These are phyloP conservation scores for Prunus salicina DNA, from an alignment of 306 rosid species.

Conservation along the genomic window DNA sequence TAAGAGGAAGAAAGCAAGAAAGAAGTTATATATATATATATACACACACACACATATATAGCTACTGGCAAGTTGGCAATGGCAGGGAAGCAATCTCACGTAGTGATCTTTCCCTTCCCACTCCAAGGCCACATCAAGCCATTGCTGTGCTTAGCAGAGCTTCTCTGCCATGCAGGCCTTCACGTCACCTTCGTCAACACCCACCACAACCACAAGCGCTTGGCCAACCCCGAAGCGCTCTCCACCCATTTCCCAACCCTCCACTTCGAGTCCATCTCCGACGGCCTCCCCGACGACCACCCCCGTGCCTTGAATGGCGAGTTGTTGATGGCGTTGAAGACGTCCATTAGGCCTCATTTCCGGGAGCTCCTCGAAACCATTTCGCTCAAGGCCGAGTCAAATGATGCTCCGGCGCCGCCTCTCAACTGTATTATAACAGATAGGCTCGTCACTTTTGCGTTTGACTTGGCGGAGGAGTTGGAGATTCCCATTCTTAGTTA, in stretches of 20 bases:
- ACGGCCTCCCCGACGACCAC: slow-evolving; percentile 7
- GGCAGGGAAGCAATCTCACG: neutral
- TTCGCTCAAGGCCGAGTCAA: neutral
- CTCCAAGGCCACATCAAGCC: slow-evolving; percentile 23
- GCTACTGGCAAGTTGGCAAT: too few relatives aligned
- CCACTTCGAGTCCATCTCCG: slow-evolving; percentile 12
- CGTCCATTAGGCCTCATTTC: neutral
- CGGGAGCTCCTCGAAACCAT: neutral
- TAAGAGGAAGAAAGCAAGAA: too few relatives aligned
- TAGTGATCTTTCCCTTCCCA: slow-evolving; percentile 14
- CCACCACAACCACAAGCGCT: slow-evolving; percentile 1
- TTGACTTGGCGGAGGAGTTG: slow-evolving; percentile 9
- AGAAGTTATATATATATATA: too few relatives aligned
- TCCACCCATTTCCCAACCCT: slow-evolving; percentile 13
- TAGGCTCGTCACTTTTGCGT: neutral
- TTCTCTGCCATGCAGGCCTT: slow-evolving; percentile 12
- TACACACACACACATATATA: too few relatives aligned
- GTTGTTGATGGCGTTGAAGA: neutral
- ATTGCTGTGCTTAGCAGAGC: slow-evolving; percentile 16
- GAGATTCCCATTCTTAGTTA: neutral
- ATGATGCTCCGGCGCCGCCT: neutral
- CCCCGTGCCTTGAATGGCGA: neutral
- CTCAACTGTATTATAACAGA: neutral
- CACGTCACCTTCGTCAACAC: slow-evolving; percentile 19
- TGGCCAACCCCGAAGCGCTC: neutral